These are phyloP conservation scores for Penicillium sp. DNA, from an alignment of 2,329 filamentous ascomycete genomes.

Conservation along the genomic window DNA sequence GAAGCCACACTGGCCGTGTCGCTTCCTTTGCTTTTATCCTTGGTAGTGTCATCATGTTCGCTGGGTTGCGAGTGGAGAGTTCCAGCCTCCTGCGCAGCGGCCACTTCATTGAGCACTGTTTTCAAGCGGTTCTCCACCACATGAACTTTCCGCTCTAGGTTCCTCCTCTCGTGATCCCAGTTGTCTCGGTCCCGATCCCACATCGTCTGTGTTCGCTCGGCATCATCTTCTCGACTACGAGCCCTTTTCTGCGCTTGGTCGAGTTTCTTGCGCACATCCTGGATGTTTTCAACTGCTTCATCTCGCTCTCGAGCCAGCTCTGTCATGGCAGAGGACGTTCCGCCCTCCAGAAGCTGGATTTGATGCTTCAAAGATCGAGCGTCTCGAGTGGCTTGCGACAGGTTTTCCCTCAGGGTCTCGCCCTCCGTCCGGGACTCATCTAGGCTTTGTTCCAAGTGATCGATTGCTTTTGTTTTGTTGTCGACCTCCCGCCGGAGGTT, in stretches of 20 bases:
- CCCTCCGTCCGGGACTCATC: constrained; percentile 74
- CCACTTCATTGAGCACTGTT: constrained; percentile 81
- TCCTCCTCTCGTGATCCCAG: constrained; percentile 84
- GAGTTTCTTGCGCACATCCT: constrained; percentile 76
- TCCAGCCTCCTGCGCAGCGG: constrained; percentile 41
- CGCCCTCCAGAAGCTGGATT: constrained; percentile 82
- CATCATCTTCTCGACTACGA: constrained; percentile 80
- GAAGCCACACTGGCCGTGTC: constrained; percentile 76
- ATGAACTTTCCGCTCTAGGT: constrained; percentile 81
- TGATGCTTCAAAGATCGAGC: constrained; percentile 81
- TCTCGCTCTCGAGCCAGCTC: constrained; percentile 86
- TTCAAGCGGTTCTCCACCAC: constrained; percentile 88
- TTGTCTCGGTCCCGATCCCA: constrained; percentile 83
- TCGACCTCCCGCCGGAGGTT: constrained; percentile 86
- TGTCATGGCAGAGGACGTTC: constrained; percentile 81
- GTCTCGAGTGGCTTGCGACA: constrained; percentile 72
- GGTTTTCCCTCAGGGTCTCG: constrained; percentile 67
- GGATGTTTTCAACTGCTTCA: constrained; percentile 72
- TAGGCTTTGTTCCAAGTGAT: constrained; percentile 76
- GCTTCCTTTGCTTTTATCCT: constrained; percentile 63
- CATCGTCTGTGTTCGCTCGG: constrained; percentile 73
- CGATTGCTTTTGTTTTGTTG: constrained; percentile 83
- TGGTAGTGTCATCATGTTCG: constrained; percentile 64
- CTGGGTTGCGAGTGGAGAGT: constrained; percentile 47
- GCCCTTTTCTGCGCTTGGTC: constrained; percentile 78